These are phyloP conservation scores for Closterium sp. DNA, from an alignment of 139 green algal genomes.

Conservation along the genomic window DNA sequence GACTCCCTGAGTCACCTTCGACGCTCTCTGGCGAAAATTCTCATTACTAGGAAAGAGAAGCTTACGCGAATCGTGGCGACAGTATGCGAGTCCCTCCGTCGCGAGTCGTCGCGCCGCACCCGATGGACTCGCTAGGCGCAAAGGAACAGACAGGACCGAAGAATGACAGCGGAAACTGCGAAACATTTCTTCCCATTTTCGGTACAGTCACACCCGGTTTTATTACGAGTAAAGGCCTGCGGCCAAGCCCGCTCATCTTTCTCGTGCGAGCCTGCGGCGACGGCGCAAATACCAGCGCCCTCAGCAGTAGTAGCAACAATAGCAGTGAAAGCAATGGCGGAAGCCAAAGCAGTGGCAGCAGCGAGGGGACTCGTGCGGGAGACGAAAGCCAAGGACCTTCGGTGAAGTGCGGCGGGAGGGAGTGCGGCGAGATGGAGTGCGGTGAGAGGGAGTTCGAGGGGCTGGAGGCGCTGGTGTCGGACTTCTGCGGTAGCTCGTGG, in stretches of 20 bases:
- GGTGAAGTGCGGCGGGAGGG: no score
- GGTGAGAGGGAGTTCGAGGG: background rate
- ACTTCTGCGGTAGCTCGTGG: background rate
- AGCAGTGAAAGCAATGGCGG: background rate
- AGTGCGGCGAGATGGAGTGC: background rate
- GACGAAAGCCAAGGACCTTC: background rate
- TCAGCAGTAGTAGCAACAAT: background rate
- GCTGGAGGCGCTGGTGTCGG: background rate
- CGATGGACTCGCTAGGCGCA: background rate
- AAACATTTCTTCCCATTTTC: background rate
- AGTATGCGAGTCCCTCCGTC: background rate
- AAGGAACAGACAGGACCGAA: background rate
- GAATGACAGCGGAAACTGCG: background rate
- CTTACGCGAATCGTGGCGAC: background rate
- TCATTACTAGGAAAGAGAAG: no score
- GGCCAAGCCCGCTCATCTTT: background rate
- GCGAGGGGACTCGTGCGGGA: background rate
- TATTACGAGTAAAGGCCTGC: background rate
- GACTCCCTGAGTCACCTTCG: no score
- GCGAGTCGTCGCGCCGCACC: background rate
- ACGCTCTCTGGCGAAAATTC: no score
- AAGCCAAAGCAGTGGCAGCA: background rate
- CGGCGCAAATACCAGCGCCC: no score
- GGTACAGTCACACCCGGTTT: background rate
- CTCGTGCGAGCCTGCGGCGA: background rate